Evolutionary conservation across 1,284 basidiomycete genomes (phyloP), one percentile per base, ranked within the genome.

Genomic region (Ganoderma leucocontextum): DNA sequence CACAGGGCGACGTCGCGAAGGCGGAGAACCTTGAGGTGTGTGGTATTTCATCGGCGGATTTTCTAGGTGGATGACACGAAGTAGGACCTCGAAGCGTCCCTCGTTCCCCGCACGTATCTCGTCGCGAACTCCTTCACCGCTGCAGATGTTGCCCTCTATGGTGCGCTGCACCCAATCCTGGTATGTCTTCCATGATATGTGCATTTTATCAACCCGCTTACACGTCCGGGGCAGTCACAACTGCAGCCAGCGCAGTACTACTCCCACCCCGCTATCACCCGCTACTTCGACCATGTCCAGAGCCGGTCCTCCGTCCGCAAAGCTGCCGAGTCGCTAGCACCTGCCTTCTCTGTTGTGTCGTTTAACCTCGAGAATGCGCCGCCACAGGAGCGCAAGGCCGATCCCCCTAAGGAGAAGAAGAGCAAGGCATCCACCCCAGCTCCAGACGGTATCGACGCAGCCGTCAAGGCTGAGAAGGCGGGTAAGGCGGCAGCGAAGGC

Each of bases 201-300:
- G 12, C 38, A 29, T 38, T 3, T 41, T 9, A 19, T 55, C 29
- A 36, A 2, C 17, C 55, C 22, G 39, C 59, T 36, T 60, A 49
- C 35, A 59, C 15, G 19, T 13, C n/a, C 10, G 42, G 25, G 36
- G 4, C 75, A 95, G 93, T 87, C 90, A 8, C 88, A 89, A 78
- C 80, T 91, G 35, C 86, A 87, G 71, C 83, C 91, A 0, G 74
- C 86, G 29, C 88, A 93, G 79, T 91, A 94, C 82, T 91, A 92
- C 78, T 82, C 89, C 36, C 87, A 89, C 67, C 95, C 96, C 7
- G 87, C 94, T 35, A 81, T 98, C 60, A 93, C 94, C 58, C 94
- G 97, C 63, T 97, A 97, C 86, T 97, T 98, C 78, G 93, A 96
- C 79, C 94, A 97, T 79, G 89, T 98, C 70, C 96, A 98, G 83